Conservation (phyloP, 148 eudicot species). For the Camellia granthamiana region DNA sequence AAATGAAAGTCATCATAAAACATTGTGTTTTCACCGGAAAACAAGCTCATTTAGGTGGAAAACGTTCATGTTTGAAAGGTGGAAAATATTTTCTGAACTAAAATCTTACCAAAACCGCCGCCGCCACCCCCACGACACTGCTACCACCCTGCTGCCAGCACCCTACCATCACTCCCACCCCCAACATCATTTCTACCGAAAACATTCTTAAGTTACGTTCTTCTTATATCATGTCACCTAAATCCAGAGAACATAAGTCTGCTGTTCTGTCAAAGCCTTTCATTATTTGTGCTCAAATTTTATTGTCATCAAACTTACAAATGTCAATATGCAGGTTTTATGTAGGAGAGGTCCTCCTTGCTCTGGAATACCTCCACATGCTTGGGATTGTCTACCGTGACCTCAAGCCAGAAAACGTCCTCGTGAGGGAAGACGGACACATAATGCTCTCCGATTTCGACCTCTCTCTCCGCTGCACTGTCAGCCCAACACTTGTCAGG, state of each 20-base stretch:
- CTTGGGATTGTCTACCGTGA: slow-evolving; percentile 91
- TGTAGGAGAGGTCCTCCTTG: slow-evolving; percentile 79
- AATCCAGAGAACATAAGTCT: neutral
- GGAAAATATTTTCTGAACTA: no score
- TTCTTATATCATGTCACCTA: neutral
- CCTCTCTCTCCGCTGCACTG: slow-evolving; percentile 77
- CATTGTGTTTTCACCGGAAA: no score
- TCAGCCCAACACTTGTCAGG: slow-evolving; percentile 78
- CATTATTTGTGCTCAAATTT: neutral
- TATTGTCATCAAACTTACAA: neutral
- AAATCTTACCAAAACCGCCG: no score
- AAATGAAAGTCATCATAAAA: no score
- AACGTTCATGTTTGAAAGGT: no score
- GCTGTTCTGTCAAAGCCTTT: neutral
- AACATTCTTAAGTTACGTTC: slow-evolving; percentile 5
- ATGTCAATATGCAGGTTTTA: slow-evolving; percentile 57
- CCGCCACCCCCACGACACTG: no score
- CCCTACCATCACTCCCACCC: no score
- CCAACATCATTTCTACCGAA: no score
- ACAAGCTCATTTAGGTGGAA: no score
- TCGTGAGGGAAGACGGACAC: slow-evolving; percentile 90
- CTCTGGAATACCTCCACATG: slow-evolving; percentile 92
- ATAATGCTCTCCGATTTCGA: slow-evolving; percentile 95
- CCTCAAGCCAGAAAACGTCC: slow-evolving; percentile 88
- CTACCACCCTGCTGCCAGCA: no score